Evolutionary conservation across 306 rosid genomes (phyloP).

Genomic region (Canavalia ensiformis): DNA sequence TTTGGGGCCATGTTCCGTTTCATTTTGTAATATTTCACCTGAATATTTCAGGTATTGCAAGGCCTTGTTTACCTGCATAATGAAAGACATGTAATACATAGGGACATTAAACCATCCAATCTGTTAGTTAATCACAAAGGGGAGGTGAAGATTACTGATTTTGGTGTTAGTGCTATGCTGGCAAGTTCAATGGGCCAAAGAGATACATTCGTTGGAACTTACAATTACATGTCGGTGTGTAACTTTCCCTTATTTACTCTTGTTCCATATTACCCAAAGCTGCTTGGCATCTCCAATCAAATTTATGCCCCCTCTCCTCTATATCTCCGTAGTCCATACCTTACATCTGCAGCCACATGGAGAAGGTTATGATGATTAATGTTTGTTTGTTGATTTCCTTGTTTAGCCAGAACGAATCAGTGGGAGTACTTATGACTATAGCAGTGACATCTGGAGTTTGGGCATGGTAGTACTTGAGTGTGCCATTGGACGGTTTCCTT

Average conservation of each 20-base stretch:
- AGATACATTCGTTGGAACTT: conserved; percentile 97
- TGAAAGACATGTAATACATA: conserved; percentile 93
- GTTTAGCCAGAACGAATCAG: conserved; percentile 94
- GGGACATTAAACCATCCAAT: conserved; percentile 98
- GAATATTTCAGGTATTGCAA: conserved; percentile 76
- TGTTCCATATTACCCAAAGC: conserved; percentile 33
- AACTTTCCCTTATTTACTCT: conserved; percentile 31
- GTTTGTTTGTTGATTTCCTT: conserved; percentile 42
- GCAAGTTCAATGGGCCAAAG: conserved; percentile 98
- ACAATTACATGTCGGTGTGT: conserved; percentile 99
- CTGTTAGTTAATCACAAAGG: conserved; percentile 95
- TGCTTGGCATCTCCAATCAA: conserved; percentile 18
- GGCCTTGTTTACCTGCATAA: conserved; percentile 97
- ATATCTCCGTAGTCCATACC: background rate
- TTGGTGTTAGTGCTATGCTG: conserved; percentile 97
- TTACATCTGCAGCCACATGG: background rate
- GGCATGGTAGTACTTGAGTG: conserved; percentile 98
- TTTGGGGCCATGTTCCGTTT: conserved; percentile 18
- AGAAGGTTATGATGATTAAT: conserved; percentile 31
- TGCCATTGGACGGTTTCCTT: conserved; percentile 96
- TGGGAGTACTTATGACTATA: conserved; percentile 89
- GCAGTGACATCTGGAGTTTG: conserved; percentile 98
- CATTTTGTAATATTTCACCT: conserved; percentile 37
- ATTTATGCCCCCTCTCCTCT: background rate
- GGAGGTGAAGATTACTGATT: conserved; percentile 97